Evolutionary conservation across 2,329 filamentous ascomycete genomes (phyloP), one percentile per base, ranked within the genome.

Genomic region (Myriosclerotinia curreyana): DNA sequence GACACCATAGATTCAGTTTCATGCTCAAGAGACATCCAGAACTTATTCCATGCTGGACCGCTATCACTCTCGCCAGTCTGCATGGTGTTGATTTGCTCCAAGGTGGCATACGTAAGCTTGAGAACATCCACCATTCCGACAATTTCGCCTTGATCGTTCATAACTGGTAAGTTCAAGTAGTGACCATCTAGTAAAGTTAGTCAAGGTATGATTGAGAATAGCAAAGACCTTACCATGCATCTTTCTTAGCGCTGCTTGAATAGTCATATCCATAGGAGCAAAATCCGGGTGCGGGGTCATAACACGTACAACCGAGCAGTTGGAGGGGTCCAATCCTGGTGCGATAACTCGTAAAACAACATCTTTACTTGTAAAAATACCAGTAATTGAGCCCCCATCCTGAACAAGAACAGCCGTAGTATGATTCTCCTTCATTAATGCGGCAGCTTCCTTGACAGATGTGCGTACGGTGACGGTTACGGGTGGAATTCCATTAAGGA

Each of bases 271-370:
- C 80, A 96, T 91, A 38, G 95, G 93, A 64, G 95, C 95, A 83
- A 99, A 99, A 77, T 99, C 95, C 8, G 95, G 95, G 76, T 99
- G 95, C 69, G 95, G 95, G 42, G 95, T 99, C 95, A 99, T 99
- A 70, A 99, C 95, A 72, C 95, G 89, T 69, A 99, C 94, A 67
- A 99, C 95, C 76, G 94, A 98, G 83, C 95, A 99, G 74, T 89
- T 98, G 66, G 87, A 84, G 53, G 95, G 95, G 76, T 99, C 95
- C 66, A 99, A 83, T 22, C 95, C 95, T 58, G 95, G 95, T 62
- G 95, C 95, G 79, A 99, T 99, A 66, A 99, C 95, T 77, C 95
- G 92, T 65, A 99, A 84, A 65, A 99, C 95, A 59, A 99, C 94
- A 79, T 99, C 95, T 81, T 99, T 99, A 81, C 95, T 98, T 66